These are phyloP conservation scores for Senna siamea DNA, from an alignment of 306 rosid species.

Conservation along the genomic window DNA sequence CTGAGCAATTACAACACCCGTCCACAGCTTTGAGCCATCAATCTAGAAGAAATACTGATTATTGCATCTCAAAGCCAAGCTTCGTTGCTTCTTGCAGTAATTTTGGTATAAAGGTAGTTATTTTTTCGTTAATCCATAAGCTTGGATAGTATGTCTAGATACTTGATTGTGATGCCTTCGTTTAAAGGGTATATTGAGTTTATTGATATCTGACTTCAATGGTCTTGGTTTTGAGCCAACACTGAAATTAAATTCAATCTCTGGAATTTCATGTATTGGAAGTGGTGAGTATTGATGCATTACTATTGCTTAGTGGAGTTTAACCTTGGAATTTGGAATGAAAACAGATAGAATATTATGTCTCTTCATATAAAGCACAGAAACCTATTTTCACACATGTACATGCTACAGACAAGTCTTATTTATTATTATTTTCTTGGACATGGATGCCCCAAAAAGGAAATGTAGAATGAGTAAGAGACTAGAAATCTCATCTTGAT, in stretches of 20 bases:
- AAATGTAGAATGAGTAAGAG: too few species aligned
- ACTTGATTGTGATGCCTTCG: neutral
- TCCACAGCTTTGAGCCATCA: conserved; percentile 51
- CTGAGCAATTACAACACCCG: conserved; percentile 62
- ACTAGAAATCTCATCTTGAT: too few species aligned
- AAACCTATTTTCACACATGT: too few species aligned
- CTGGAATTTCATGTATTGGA: neutral
- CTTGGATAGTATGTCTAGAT: neutral
- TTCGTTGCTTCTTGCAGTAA: conserved; percentile 81
- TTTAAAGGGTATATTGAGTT: conserved; percentile 13
- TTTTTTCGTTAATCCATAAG: conserved; percentile 8
- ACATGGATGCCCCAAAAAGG: too few species aligned
- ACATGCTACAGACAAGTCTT: too few species aligned
- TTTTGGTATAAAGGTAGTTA: conserved; percentile 81
- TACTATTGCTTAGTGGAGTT: neutral
- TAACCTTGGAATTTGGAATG: too few species aligned
- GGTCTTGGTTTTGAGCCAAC: conserved; percentile 1
- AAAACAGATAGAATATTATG: too few species aligned
- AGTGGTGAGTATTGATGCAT: neutral
- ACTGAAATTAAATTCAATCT: neutral
- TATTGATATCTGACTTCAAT: neutral
- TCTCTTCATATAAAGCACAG: too few species aligned
- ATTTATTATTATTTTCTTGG: too few species aligned
- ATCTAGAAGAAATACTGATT: conserved; percentile 43
- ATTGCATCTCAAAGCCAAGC: conserved; percentile 57